Evolutionary conservation across 2,329 filamentous ascomycete genomes (phyloP), one percentile per base, ranked within the genome.

Genomic region (Pezizomycotina sp.): DNA sequence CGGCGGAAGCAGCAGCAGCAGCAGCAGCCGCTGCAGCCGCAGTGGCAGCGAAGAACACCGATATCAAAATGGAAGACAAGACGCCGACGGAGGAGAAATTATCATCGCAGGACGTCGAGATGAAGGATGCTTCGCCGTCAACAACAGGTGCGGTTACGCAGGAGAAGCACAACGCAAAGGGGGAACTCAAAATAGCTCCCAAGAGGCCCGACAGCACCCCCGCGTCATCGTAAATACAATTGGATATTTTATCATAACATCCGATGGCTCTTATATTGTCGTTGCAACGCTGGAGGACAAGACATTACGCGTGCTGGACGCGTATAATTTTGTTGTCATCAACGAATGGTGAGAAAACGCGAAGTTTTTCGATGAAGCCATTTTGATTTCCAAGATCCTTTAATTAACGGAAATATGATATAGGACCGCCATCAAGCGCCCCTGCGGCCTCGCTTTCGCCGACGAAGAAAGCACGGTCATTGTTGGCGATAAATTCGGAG

Each of bases 401-500:
- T 10, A 19, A 15, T 29, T 20, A 22, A 24, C 33, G 29, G 26
- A 35, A 33, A 30, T 28, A 16, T 34, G 40, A 32, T 18, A 24
- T 21, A 86, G 82, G 57, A 61, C 60, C 40, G 91, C 95, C 78
- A 81, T 83, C 24, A 95, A 93, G 61, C 74, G 83, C 22, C 82
- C 84, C 8, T 86, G 76, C 53, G 73, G 78, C 22, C 62, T 95
- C 39, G 61, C 67, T 33, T 59, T 93, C 34, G 72, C 77, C 5
- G 62, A 69, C 24, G 75, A 84, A 53, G 66, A 71, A 44, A 64
- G 66, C 27, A 78, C 73, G 6, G 80, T 98, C 45, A 59, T 95
- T 39, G 74, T 71, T 44, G 86, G 74, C 34, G 89, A 98, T 62
- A 98, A 98, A 58, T 95, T 95, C 53, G 89, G 89, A 47, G 89